phyloP scores from a whole-genome alignment of 2,329 filamentous ascomycete species.

The Fusarium sp. region DNA sequence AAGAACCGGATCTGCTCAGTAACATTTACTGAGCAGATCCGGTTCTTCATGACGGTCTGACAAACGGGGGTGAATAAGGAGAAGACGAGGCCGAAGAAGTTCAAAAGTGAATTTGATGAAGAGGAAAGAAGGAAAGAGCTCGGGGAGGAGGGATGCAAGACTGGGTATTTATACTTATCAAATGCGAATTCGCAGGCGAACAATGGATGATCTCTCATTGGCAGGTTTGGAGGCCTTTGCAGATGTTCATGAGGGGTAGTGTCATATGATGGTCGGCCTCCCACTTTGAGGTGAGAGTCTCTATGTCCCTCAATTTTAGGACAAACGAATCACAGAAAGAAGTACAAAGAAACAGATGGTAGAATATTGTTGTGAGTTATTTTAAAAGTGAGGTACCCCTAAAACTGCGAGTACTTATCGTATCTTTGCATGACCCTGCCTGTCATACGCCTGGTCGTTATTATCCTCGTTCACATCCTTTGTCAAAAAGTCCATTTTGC shows the following conservation, averaged over 20 bases:
- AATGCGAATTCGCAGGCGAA: neutral
- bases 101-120: neutral
- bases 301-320: neutral
- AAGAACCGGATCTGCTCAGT: neutral
- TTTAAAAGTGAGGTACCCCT: too few species aligned
- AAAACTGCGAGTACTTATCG: too few species aligned
- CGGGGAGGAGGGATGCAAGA: too few species aligned
- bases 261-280: constrained; percentile 21
- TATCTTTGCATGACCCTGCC: too few species aligned
- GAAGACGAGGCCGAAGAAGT: neutral
- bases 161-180: constrained; percentile 3
- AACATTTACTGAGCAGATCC: neutral
- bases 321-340: neutral
- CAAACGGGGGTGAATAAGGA: neutral
- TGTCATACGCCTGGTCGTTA: too few species aligned
- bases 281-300: neutral
- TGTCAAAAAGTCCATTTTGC: too few species aligned
- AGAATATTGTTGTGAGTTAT: too few species aligned
- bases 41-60: neutral
- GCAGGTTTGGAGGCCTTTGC: constrained; percentile 20
- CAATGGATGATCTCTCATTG: neutral
- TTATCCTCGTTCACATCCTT: too few species aligned
- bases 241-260: constrained; percentile 5
- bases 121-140: neutral
- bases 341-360: neutral